Evolutionary conservation across 129 eudicot species (phyloP).

Genomic region (Dittrichia graveolens): DNA sequence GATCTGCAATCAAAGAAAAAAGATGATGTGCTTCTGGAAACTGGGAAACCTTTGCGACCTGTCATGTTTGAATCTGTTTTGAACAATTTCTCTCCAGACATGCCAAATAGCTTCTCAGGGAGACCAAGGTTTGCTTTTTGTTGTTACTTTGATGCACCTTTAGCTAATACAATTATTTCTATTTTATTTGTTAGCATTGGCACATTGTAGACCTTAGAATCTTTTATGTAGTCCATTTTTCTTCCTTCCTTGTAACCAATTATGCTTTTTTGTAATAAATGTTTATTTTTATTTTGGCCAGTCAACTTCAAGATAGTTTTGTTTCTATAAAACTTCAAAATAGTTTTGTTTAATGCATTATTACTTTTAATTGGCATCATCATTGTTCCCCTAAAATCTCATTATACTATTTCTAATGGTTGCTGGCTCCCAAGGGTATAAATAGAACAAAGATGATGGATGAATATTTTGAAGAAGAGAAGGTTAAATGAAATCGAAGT

Average conservation of each 20-base stretch:
- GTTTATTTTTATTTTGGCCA: not conserved
- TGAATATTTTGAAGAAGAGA: not conserved
- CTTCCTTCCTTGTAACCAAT: conserved; percentile 8
- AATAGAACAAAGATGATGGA: not conserved
- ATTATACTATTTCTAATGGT: not conserved
- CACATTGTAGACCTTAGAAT: conserved; percentile 13
- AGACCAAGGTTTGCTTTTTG: conserved; percentile 63
- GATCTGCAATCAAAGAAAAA: conserved; percentile 44
- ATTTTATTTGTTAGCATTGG: not conserved
- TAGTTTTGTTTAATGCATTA: not conserved
- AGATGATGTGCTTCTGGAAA: conserved; percentile 35
- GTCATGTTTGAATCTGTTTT: conserved; percentile 72
- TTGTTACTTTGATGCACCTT: conserved; percentile 1
- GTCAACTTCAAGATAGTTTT: not conserved
- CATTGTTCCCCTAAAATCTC: too few relatives aligned
- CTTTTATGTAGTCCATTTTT: not conserved
- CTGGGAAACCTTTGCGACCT: conserved; percentile 63
- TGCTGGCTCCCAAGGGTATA: not conserved
- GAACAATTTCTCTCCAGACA: conserved; percentile 74
- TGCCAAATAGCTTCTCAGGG: conserved; percentile 64
- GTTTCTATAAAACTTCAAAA: not conserved
- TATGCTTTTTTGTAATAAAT: conserved; percentile 1
- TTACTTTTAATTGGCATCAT: too few relatives aligned
- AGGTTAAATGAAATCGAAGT: conserved; percentile 1
- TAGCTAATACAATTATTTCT: not conserved